Base-by-base conservation (phyloP, 345 rosid species). In the Jatropha curcas region DNA sequence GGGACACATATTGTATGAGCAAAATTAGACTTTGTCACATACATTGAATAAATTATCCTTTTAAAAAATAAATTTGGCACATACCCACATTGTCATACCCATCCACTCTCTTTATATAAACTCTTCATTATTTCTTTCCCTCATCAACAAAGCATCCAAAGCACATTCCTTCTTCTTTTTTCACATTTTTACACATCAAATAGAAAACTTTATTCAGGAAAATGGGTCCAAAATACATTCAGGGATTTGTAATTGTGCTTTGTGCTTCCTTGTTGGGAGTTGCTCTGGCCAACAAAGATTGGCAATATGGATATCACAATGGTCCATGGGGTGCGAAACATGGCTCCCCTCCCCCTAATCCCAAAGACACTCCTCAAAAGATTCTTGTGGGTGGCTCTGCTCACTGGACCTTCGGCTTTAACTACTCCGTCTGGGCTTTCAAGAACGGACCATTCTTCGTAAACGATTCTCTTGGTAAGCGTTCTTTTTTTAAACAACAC, bases 401-500 rank as follows among this genome's bases (percentile, higher is more conserved):
- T 11, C 77, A 80, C 24, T 91, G 96, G 97, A 79, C 41, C 2
- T 90, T 83, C 37, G 97, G 96, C 34, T 51, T 87, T 53, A 84
- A 88, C 56, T 91, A 93, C 76, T 63, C 77, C 1, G 71, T 78
- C 2, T 91, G 96, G 98, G 92, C 97, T 50, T 50, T 76, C 41
- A 75, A 86, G 24, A 84, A 80, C 20, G 84, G 82, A 4, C 94
- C 97, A 4, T 89, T 85, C 71, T 88, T 77, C 55, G 68, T 83
- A 63, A 84, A 91, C 37, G 98, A 89, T 53, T 76, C 86, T 25
- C 86, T 93, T 3, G 97, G 93, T 89, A n/a, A 76, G n/a, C n/a
- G n/a, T n/a, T n/a, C n/a, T n/a, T n/a, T n/a, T n/a, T n/a, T n/a
- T n/a, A n/a, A n/a, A n/a, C n/a, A n/a, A n/a, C n/a, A n/a, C n/a